Conservation (phyloP, 495 filamentous ascomycete genomes). For the Xylaria bambusicola region DNA sequence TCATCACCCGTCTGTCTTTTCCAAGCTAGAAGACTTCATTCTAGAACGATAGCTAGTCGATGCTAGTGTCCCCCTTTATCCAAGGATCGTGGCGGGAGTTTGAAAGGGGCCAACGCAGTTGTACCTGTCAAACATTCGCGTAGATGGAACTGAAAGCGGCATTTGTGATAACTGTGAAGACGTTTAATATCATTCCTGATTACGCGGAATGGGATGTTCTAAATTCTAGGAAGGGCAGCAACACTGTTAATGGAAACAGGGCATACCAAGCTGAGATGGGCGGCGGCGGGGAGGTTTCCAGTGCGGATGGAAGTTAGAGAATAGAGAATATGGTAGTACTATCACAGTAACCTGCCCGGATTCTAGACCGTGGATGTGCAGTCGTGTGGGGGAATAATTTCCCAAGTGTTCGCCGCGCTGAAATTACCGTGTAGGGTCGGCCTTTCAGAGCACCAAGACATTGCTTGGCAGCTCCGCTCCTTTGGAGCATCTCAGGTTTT, state of each 20-base stretch:
- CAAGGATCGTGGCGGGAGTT: slow-evolving; percentile 40
- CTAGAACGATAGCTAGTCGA: slow-evolving; percentile 45
- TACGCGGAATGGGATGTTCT: slow-evolving; percentile 41
- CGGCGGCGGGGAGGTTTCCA: slow-evolving; percentile 26
- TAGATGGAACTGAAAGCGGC: slow-evolving; percentile 39
- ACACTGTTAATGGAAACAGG: slow-evolving; percentile 22
- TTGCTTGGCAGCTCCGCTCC: too few species aligned
- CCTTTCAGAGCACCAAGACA: too few species aligned
- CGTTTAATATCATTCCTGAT: slow-evolving; percentile 40
- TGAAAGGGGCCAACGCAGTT: too few species aligned
- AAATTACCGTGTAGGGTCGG: too few species aligned
- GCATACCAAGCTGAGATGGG: slow-evolving; percentile 30
- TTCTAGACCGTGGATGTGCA: too few species aligned
- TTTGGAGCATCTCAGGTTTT: too few species aligned
- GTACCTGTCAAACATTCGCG: slow-evolving; percentile 47
- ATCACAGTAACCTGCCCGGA: too few species aligned
- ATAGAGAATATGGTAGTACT: too few species aligned
- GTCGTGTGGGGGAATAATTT: too few species aligned
- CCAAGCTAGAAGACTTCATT: slow-evolving; percentile 35
- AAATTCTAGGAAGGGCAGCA: slow-evolving; percentile 15
- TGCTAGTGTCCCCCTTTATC: slow-evolving; percentile 25
- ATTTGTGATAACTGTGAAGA: slow-evolving; percentile 35
- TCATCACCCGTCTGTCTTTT: slow-evolving; percentile 35
- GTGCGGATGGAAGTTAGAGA: slow-evolving; percentile 20
- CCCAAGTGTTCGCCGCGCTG: too few species aligned